Evolutionary conservation across 495 filamentous ascomycete genomes (phyloP), one percentile per base, ranked within the genome.

Genomic region (Astrocystis sublimbata): DNA sequence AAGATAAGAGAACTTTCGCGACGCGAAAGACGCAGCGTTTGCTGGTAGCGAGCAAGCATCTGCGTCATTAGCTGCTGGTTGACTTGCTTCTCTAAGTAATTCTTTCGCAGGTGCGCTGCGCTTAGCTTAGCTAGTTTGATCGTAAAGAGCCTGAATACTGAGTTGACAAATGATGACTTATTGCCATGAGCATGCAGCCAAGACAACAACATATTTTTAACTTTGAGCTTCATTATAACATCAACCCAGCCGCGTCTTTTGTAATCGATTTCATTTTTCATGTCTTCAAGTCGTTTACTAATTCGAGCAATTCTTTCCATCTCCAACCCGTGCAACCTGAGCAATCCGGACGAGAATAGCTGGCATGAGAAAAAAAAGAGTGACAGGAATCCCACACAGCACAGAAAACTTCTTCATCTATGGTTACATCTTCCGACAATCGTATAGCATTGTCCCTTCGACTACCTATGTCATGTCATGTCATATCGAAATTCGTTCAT

Each of bases 351-450:
- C 35, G n/a, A 28, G 33, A 31, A 5, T 13, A 35, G 49, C 35
- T 17, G 30, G 28, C 17, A 19, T 23, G 30, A n/a, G 26, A 57
- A 59, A 35, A 31, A 57, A 59, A 35, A 33, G 33, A 52, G 49
- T 60, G 58, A 65, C 33, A 61, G 58, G 60, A 62, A 66, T 47
- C 28, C 45, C 19, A n/a, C n/a, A n/a, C n/a, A 55, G 23, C 36
- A 10, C 12, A 26, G 49, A 61, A 55, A 30, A 43, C 60, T 19
- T 46, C 19, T 24, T 50, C 15, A 8, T 12, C 46, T 43, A 53
- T 58, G 28, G 26, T 57, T 57, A 57, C 54, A 57, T 33, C 54
- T 35, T 57, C 54, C 24, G 21, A 19, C 54, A 31, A 28, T 2
- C 24, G 36, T 28, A 28, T 33, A 35, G 23, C 54, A 10, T 33